Evolutionary conservation across 495 filamentous ascomycete species (phyloP).

Genomic region (Xylaria cubensis): DNA sequence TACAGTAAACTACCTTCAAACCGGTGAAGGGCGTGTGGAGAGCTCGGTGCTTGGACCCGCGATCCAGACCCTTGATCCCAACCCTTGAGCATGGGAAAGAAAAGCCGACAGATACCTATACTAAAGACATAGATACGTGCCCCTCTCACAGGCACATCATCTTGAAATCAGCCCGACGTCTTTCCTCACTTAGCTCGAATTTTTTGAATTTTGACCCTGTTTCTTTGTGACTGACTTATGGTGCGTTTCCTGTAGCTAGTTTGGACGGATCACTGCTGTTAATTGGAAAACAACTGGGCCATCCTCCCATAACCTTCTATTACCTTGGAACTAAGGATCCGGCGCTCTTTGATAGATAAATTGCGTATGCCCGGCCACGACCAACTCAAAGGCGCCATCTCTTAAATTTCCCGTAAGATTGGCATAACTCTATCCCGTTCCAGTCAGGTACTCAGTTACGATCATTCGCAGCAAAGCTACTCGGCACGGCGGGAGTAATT

Average conservation of each 20-base stretch:
- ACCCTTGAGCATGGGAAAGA: neutral
- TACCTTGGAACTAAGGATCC: neutral
- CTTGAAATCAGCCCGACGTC: neutral
- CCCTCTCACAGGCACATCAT: constrained; percentile 1
- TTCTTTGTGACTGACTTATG: neutral
- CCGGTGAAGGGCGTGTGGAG: constrained; percentile 11
- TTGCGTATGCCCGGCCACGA: neutral
- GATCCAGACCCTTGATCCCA: constrained; percentile 16
- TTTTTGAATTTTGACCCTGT: neutral
- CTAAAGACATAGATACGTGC: constrained; percentile 13
- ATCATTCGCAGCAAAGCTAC: neutral
- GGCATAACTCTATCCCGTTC: neutral
- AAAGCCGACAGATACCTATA: neutral
- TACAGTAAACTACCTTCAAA: neutral
- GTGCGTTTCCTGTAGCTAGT: neutral
- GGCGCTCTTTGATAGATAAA: neutral
- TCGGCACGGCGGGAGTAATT: neutral
- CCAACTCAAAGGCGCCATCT: neutral
- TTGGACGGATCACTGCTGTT: neutral
- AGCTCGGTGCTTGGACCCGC: neutral
- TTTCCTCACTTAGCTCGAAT: neutral
- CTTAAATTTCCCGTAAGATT: neutral
- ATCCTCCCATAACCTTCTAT: neutral
- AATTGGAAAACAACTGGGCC: neutral
- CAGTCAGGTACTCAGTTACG: neutral